These are phyloP conservation scores for Penicillium roqueforti DNA, from an alignment of 495 filamentous ascomycete genomes.

Conservation along the genomic window DNA sequence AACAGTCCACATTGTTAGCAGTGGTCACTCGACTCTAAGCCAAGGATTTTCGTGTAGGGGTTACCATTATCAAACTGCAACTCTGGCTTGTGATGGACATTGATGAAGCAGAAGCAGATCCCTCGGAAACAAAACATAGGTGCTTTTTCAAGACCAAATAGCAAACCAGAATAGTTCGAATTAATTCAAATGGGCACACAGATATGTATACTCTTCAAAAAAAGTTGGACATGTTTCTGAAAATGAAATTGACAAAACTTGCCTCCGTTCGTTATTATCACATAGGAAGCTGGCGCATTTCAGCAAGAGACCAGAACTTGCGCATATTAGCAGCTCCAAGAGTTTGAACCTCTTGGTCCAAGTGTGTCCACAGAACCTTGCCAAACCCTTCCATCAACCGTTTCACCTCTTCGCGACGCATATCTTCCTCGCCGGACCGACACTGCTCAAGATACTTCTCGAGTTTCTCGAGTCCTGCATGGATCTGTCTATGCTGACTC, in stretches of 20 bases:
- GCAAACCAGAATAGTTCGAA: not conserved
- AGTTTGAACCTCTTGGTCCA: constrained; percentile 68
- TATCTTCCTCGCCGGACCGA: constrained; percentile 58
- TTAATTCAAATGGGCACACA: not conserved
- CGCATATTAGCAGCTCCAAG: constrained; percentile 84
- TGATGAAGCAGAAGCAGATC: not conserved
- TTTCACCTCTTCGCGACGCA: constrained; percentile 65
- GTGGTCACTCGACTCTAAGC: not conserved
- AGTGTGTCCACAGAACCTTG: constrained; percentile 66
- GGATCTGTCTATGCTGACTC: constrained; percentile 77
- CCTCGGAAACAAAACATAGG: not conserved
- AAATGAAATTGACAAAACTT: not conserved
- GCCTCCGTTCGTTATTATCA: constrained; percentile 25
- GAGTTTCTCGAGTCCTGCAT: constrained; percentile 71
- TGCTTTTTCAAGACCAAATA: not conserved
- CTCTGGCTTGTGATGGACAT: not conserved
- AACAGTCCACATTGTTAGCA: not conserved
- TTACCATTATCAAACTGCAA: not conserved
- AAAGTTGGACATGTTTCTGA: not conserved
- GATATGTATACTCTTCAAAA: no score
- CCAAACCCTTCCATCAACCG: constrained; percentile 63
- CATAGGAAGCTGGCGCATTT: constrained; percentile 71
- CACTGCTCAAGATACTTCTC: constrained; percentile 64
- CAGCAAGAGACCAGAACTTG: constrained; percentile 71
- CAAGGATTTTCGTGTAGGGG: not conserved